Base-by-base conservation (phyloP, 2,329 filamentous ascomycete species). In the Alternaria metachromatica region DNA sequence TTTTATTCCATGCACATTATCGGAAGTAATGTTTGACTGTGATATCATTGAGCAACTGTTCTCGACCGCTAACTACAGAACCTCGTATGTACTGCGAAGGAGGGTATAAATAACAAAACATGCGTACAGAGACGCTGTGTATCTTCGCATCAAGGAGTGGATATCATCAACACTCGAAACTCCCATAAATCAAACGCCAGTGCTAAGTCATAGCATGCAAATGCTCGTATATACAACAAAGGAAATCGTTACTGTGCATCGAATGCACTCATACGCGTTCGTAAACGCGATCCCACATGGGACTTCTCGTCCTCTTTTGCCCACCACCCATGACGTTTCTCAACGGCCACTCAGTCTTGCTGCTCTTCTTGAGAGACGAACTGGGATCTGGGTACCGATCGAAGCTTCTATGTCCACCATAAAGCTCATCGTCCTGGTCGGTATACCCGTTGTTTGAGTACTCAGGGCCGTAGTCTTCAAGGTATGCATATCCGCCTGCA, bases 381-480 rank as follows among this genome's bases (percentile, higher is more conserved):
- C 65, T 62, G 8, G 66, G 58, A 15, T 71, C 66, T 2, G 73
- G 69, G 55, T 78, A 78, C 5, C 67, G 53, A 21, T 75, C 72
- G 3, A 78, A 49, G 44, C 71, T 75, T 6, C 68, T 67, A 13
- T 78, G 60, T 1, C 76, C 76, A 9, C 76, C 76, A 48, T 76
- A 78, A 20, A 75, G 23, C 0, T 74, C 75, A 20, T 76, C 72
- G n/a, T 75, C 69, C 3, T 70, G 65, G 26, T 75, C 74, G 9
- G 55, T 28, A 12, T 49, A 54, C 33, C 57, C 50, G 10, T 55
- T 28, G n/a, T 60, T 37, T 10, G 51, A 60, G 45, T 72, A 78
- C 45, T 78, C 76, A 3, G 76, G 73, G 5, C 74, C 74, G 30
- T 77, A 78, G 59, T 78, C 74, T 41, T 79, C 77, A 15, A 74